Base-by-base conservation (phyloP, 2,329 filamentous ascomycete genomes). In the Setomelanomma holmii region DNA sequence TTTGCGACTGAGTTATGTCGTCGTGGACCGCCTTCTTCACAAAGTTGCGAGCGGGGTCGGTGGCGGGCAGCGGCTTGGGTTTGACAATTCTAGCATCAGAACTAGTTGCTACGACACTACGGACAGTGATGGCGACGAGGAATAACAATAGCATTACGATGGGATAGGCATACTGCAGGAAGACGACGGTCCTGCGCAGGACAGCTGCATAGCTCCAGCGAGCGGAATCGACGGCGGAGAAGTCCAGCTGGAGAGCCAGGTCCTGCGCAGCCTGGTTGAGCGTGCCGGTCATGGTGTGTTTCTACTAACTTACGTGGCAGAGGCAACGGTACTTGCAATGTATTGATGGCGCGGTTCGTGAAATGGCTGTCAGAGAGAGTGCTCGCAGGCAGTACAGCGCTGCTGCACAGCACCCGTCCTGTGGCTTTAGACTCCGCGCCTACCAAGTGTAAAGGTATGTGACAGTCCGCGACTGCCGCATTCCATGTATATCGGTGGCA, bases 31-130 rank as follows among this genome's bases (percentile, higher is more conserved):
- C 75, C 64, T 80, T 79, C 58, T 78, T 78, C 71, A 80, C 68
- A 51, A 69, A 64, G 66, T 74, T 68, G 65, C 63, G 72, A 42
- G 71, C 75, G 58, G 74, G 76, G 64, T 76, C 79, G 68, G 75
- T 85, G 70, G 86, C 89, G 53, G 91, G 92, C 47, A 97, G 80
- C 27, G 91, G 91, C 73, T 96, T 93, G 36, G 76, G 70, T 64
- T 79, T 72, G 40, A 77, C 73, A 56, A 75, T 74, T 56, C 79
- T 76, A 61, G 77, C 78, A 68, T 73, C 75, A 52, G 64, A 62
- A 59, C 73, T 80, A 61, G 75, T 75, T 34, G 83, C 79, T 54
- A 81, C 68, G 57, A 89, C 81, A 63, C 86, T 87, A 69, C 83
- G 84, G 60, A 78, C 68, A 49, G 87, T 80, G 68, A 89, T 89